Base-by-base conservation (phyloP, 768 basidiomycete species). In the Cyclocybe cylindracea region DNA sequence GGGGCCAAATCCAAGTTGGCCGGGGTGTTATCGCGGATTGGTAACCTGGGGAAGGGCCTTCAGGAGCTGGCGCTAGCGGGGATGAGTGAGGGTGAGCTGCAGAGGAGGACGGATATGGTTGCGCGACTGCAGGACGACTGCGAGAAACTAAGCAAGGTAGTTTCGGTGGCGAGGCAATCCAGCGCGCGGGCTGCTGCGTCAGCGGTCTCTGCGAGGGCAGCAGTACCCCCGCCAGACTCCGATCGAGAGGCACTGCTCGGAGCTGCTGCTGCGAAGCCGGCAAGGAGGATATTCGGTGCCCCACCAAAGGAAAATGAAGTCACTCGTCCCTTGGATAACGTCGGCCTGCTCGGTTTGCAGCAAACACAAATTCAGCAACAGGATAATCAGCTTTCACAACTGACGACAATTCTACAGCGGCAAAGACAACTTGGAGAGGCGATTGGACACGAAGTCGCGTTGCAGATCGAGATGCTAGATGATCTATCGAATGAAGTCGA, bases 51-150 rank as follows among this genome's bases (percentile, higher is more conserved):
- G 14, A 76, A 77, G 58, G 92, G 86, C 8, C 71, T 95, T 60
- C 75, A 80, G 60, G 78, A 74, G 37, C 76, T 91, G 35, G 88
- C 76, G 7, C 67, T 83, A 66, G 73, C 75, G 38, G 92, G 90
- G 35, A 81, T 98, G 79, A 87, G 83, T 57, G 85, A 93, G 67
- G 96, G 96, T n/a, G 96, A 98, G 76, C 75, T 93, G 61, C 86
- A 89, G 70, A 75, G 96, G 50, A 78, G 96, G 55, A 87, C 87
- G 54, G 95, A 94, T 62, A 86, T 97, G 86, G 85, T 94, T 45
- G 89, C 86, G 48, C 78, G 87, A 52, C 73, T 98, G 59, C 88
- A 89, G 70, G 93, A 94, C 65, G 95, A 98, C 66, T 88, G 91
- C 73, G 90, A 90, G 74, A 91, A 88, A 73, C 75, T 97, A 51